A percentile compares a stretch with the other conserved stretches of the same genome.
These are phyloP conservation scores for Penicillium sp. DNA, from an alignment of 2,329 filamentous ascomycete genomes.

Conservation along the genomic window DNA sequence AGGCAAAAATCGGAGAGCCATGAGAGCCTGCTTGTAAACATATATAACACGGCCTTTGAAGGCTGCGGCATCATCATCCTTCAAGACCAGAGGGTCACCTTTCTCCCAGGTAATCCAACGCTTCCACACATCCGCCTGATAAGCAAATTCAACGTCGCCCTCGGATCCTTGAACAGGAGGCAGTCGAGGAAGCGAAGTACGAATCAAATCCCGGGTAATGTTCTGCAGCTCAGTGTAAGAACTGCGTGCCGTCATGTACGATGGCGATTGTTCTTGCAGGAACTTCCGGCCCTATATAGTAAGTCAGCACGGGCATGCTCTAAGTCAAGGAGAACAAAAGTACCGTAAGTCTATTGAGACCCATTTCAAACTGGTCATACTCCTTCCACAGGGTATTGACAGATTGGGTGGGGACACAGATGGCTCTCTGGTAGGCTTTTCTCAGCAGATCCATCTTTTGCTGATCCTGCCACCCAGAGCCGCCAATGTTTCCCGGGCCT, in stretches of 20 bases:
- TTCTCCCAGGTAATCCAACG: slow-evolving; percentile 96
- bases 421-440: slow-evolving; percentile 89
- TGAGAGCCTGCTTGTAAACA: slow-evolving; percentile 89
- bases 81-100: slow-evolving; percentile 84
- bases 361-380: slow-evolving; percentile 95
- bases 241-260: slow-evolving; percentile 94
- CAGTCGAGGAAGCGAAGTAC: slow-evolving; percentile 77
- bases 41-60: slow-evolving; percentile 83
- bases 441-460: slow-evolving; percentile 96
- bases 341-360: slow-evolving; percentile 88
- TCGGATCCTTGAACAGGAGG: slow-evolving; percentile 85
- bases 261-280: slow-evolving; percentile 86
- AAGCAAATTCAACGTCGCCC: slow-evolving; percentile 79
- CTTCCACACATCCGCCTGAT: slow-evolving; percentile 88
- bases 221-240: slow-evolving; percentile 91
- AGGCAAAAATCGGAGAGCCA: slow-evolving; percentile 92
- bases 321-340: not conserved
- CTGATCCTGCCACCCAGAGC: slow-evolving; percentile 90
- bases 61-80: slow-evolving; percentile 74
- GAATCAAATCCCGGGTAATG: slow-evolving; percentile 74
- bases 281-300: slow-evolving; percentile 83
- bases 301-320: slow-evolving; percentile 10
- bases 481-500: slow-evolving; percentile 82
- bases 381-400: slow-evolving; percentile 93
- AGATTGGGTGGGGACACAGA: slow-evolving; percentile 81